Percentiles rank a stretch among this genome's conserved stretches.
These are phyloP conservation scores for Dryadomyces sulphureus DNA, from an alignment of 2,329 filamentous ascomycete species.

Conservation along the genomic window DNA sequence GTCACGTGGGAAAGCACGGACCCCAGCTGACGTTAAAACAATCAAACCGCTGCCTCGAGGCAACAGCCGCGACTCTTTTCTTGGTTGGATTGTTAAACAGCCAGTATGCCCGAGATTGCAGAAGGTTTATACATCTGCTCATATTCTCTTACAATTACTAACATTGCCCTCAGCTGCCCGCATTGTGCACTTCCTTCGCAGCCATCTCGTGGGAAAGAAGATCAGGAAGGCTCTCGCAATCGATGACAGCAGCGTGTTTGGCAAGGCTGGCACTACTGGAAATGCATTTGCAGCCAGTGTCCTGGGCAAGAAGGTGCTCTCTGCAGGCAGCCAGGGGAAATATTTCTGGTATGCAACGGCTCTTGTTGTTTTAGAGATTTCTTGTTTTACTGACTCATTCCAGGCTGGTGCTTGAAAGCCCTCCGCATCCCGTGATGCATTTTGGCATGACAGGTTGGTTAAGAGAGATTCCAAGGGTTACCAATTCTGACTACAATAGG, in stretches of 20 bases:
- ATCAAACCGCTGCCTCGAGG: no score
- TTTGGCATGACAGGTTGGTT: conserved; percentile 53
- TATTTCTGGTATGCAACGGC: conserved; percentile 75
- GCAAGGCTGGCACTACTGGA: conserved; percentile 74
- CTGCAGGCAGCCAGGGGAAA: conserved; percentile 79
- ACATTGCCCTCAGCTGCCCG: conserved; percentile 34
- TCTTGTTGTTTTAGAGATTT: neutral
- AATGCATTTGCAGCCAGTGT: conserved; percentile 59
- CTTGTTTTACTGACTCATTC: neutral
- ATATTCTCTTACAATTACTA: neutral
- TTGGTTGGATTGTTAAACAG: no score
- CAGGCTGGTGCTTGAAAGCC: conserved; percentile 46
- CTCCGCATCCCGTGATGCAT: conserved; percentile 82
- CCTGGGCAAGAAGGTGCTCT: conserved; percentile 52
- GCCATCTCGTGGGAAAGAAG: conserved; percentile 70
- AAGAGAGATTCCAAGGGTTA: neutral
- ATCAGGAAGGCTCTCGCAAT: conserved; percentile 55
- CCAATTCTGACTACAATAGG: conserved; percentile 22
- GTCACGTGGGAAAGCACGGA: no score
- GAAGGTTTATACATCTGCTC: conserved; percentile 27
- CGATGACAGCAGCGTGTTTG: conserved; percentile 76
- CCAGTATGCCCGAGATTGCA: conserved; percentile 47
- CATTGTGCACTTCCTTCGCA: conserved; percentile 70
- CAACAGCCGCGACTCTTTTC: neutral
- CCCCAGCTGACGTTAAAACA: no score